Percentiles rank a stretch among this genome's conserved stretches.
Conservation (phyloP, 2,329 filamentous ascomycete genomes). For the Cordyceps cateniannulata region DNA sequence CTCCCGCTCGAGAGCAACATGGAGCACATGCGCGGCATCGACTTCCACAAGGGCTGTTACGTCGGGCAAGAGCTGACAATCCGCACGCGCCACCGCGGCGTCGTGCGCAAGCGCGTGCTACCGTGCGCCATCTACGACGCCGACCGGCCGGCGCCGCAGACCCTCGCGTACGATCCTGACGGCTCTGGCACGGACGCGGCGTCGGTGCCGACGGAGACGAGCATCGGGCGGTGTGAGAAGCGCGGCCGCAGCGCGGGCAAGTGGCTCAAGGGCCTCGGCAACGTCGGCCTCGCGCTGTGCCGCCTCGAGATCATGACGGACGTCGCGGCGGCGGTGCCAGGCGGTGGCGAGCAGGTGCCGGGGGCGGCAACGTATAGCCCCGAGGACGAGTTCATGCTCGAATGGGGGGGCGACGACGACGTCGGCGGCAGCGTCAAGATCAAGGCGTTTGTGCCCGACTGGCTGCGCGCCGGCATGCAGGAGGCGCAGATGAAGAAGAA, state of each 20-base stretch:
- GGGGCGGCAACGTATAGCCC: slow-evolving; percentile 56
- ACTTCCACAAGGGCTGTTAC: slow-evolving; percentile 96
- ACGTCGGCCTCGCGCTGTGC: slow-evolving; percentile 81
- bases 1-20: slow-evolving; percentile 87
- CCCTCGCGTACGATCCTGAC: slow-evolving; percentile 41
- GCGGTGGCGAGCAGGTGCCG: slow-evolving; percentile 39
- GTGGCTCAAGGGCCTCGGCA: slow-evolving; percentile 72
- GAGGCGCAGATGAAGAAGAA: slow-evolving; percentile 14
- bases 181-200: slow-evolving; percentile 28
- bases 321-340: slow-evolving; percentile 60
- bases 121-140: slow-evolving; percentile 67
- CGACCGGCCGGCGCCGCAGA: slow-evolving; percentile 30
- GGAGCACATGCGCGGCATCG: slow-evolving; percentile 77
- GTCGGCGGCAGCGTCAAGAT: slow-evolving; percentile 41
- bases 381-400: slow-evolving; percentile 55
- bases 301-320: slow-evolving; percentile 88
- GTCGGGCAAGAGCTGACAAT: slow-evolving; percentile 96
- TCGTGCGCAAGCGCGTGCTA: slow-evolving; percentile 84
- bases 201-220: slow-evolving; percentile 37
- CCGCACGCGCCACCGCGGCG: slow-evolving; percentile 86
- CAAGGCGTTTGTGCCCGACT: slow-evolving; percentile 79
- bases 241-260: slow-evolving; percentile 71
- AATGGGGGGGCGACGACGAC: slow-evolving; percentile 40
- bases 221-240: slow-evolving; percentile 45
- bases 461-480: slow-evolving; percentile 48